Evolutionary conservation across 1,284 basidiomycete genomes (phyloP).

Genomic region (Apiotrichum domesticum): DNA sequence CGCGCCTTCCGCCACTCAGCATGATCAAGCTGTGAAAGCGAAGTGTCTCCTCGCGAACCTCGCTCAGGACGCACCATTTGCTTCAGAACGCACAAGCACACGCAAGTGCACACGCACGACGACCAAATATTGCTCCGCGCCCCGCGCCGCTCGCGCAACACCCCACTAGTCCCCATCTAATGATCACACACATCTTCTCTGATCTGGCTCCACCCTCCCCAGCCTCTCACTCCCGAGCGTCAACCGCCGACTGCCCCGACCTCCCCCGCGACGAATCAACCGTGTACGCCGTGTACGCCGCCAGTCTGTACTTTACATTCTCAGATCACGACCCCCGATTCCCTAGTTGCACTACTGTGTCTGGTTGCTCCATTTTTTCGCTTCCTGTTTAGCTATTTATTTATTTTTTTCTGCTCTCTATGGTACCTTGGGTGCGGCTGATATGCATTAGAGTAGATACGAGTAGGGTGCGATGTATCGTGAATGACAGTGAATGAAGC

Average conservation of each 20-base stretch:
- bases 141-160: too few relatives aligned
- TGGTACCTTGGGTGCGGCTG: neutral
- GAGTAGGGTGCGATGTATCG: neutral
- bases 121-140: too few relatives aligned
- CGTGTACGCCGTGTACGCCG: neutral
- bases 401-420: neutral
- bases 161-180: too few relatives aligned
- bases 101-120: too few relatives aligned
- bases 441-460: neutral
- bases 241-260: neutral
- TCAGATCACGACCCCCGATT: neutral
- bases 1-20: neutral
- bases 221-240: neutral
- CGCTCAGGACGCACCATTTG: too few relatives aligned
- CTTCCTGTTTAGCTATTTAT: neutral
- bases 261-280: conserved; percentile 1
- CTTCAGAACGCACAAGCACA: too few relatives aligned
- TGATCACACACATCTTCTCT: too few relatives aligned
- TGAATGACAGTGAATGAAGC: neutral
- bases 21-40: neutral
- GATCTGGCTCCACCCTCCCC: too few relatives aligned
- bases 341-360: too few relatives aligned
- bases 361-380: too few relatives aligned
- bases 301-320: neutral
- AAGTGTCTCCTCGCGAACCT: neutral